Evolutionary conservation across 805 yeast species (phyloP), one percentile per base, ranked within the genome.

Genomic region (Kodamaea nitidulidarum): DNA sequence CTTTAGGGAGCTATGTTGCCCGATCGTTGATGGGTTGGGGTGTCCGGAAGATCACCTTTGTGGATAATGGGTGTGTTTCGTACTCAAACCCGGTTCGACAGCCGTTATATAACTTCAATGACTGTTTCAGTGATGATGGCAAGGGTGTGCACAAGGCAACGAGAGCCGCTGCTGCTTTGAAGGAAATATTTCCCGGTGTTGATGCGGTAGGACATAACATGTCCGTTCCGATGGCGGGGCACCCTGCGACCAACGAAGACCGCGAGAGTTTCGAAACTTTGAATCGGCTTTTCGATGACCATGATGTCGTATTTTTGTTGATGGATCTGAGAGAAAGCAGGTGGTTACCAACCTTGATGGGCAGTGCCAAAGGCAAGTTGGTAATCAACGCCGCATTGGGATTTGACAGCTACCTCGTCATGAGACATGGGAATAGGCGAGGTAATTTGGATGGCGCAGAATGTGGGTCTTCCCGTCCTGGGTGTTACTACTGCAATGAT

Each of bases 221-320:
- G 21, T 91, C 83, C 44, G 85, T 93, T 3, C 98, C 98, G 1
- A 93, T 93, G 98, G 85, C 88, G 15, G 99, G 98, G 0, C 98
- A 93, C 57, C 83, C 93, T 0, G 63, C 86, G 0, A 73, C 78
- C 0, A 73, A 78, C 47, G 86, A 79, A 47, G 82, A 80, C 44
- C 46, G 36, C 16, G 35, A 26, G 11, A 82, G 79, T 35, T 91
- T 69, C 54, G 73, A 77, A 1, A 52, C 54, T 36, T 60, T 93
- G 15, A 65, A 63, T 17, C 49, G 63, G 29, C 65, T 88, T 5
- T 76, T 87, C 16, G 70, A 72, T 12, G 65, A 61, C 0, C 91
- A 88, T 56, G 98, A 93, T 59, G 84, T 73, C 0, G 57, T 91
- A 0, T 93, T 83, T 50, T 61, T 95, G 22, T 65, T 90, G 33